Evolutionary conservation across 441 rosid genomes (phyloP), one percentile per base, ranked within the genome.

Genomic region (Raphanus hybrid): DNA sequence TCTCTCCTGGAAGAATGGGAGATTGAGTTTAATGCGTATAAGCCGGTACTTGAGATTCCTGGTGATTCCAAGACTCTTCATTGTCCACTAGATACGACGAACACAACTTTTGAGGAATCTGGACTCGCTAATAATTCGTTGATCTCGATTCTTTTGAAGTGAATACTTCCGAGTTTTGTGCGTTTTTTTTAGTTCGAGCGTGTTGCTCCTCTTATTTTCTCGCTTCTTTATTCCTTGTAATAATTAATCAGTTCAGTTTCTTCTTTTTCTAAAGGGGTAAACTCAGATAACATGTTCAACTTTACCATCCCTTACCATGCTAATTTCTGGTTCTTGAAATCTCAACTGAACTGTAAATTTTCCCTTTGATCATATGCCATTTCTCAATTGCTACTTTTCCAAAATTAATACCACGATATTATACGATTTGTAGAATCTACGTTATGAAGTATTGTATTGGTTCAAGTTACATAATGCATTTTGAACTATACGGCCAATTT

Each of bases 21-120:
- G 27, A 45, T 5, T 34, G 7, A n/a, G 18, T 6, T 5, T 34
- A 67, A 52, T 18, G 34, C 26, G 4, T 72, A 73, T 2, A 71
- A 39, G 37, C 50, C 73, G 0, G 71, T 66, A 12, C 73, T 58
- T 1, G 70, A 77, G 3, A 67, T 73, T 50, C 77, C 77, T 11
- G 69, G 81, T 57, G 73, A 64, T 78, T 73, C 81, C 34, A 67
- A 73, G 70, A 71, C 73, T 64, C n/a, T 71, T 0, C 76, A 65
- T 20, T 77, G 57, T 66, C 63, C 0, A 64, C 37, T 5, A 6
- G 5, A 34, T 34, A 37, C 2, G 11, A 37, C 2, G 11, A 16
- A 45, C 3, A 0, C 0, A 0, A 67, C 78, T 11, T 78, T 78
- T 0, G 74, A 50, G 0, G 27, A 78, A 62, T 60, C 69, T 8